These are phyloP conservation scores for Fusarium acutatum DNA, from an alignment of 2,329 filamentous ascomycete genomes.

Conservation along the genomic window DNA sequence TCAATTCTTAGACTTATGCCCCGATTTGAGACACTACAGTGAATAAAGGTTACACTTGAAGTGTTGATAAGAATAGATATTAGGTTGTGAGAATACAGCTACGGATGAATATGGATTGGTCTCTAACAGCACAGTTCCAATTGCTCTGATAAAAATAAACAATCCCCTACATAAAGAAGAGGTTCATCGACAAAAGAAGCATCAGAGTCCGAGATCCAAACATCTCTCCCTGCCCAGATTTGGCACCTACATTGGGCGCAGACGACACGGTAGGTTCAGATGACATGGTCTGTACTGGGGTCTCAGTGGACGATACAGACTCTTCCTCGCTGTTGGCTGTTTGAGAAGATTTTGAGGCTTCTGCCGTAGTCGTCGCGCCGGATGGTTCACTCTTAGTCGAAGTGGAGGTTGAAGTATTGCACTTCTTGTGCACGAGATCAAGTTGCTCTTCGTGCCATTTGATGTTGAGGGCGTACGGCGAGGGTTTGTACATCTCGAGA, in stretches of 20 bases:
- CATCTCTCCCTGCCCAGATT: rapidly evolving
- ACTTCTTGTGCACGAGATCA: background rate
- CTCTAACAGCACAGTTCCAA: background rate
- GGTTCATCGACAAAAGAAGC: background rate
- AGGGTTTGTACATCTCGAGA: background rate
- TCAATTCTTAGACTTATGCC: background rate
- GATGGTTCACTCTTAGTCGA: background rate
- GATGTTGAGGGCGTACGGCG: background rate
- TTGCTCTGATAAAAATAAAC: rapidly evolving
- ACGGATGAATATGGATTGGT: background rate
- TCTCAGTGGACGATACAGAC: background rate
- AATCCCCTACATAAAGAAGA: background rate
- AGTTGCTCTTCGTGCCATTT: background rate
- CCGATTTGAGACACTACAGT: rapidly evolving
- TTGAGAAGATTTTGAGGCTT: background rate
- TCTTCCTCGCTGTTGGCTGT: background rate
- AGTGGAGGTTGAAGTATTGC: background rate
- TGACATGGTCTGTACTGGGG: background rate
- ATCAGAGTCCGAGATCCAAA: background rate
- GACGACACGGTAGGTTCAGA: background rate
- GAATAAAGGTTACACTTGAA: rapidly evolving
- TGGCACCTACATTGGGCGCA: background rate
- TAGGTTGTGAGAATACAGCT: rapidly evolving
- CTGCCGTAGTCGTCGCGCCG: rapidly evolving
- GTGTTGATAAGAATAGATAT: rapidly evolving